Base-by-base conservation (phyloP, 805 yeast species). In the Wickerhamiella brachini region DNA sequence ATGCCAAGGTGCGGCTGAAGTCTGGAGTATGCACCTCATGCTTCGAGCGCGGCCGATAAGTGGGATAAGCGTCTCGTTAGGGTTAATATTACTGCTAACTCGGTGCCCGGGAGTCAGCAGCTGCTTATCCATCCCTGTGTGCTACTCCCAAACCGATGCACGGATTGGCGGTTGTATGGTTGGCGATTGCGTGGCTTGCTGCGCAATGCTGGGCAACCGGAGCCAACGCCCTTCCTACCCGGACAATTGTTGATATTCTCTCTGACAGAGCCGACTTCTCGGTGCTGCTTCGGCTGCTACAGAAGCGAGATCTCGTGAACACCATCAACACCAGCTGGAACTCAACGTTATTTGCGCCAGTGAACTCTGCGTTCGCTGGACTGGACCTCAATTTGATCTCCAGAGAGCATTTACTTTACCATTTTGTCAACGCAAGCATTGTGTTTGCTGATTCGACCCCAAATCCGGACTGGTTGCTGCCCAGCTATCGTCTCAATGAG, bases 261-360 rank as follows among this genome's bases (percentile, higher is more conserved):
- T 83, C 93, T 0, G 65, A 77, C 4, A 76, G 79, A 55, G 80
- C 77, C 0, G 81, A 83, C 61, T 87, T 79, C 66, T 78, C 85
- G 26, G 74, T 73, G 44, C 78, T 84, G 51, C 65, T 85, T 39
- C 66, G 79, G 47, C 65, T 76, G 18, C 56, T 86, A 2, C 95
- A 87, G 62, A 64, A 74, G 49, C 73, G 72, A 49, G 87, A 80
- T 15, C 65, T 81, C 47, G 69, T 86, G 1, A 86, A 87, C 1
- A 64, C 68, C 46, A 63, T 86, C 37, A 85, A 84, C 60, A 67
- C 68, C 23, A 63, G 82, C 55, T 67, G 68, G 41, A 83, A 85
- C 62, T 76, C 82, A 51, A 85, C 95, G 0, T 65, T 86, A 15
- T 62, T 84, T 44, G 95, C 94, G 1, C 95, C 95, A 0, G 73